phyloP scores from a whole-genome alignment of 202 grass and related monocot species.

The Miscanthus sacchariflorus region DNA sequence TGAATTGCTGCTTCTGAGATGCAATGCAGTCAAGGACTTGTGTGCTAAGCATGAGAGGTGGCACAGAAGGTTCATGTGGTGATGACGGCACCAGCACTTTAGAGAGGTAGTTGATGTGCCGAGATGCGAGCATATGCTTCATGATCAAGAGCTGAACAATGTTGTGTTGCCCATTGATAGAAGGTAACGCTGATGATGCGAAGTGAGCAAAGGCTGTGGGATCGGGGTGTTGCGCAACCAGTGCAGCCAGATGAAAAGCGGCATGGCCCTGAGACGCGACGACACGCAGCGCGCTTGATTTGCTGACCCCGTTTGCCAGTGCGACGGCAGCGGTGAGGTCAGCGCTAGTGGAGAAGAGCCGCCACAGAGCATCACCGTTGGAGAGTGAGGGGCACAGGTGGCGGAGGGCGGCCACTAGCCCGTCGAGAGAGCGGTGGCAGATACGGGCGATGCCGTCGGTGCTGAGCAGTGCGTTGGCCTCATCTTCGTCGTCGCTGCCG shows the following conservation, averaged over 20 bases:
- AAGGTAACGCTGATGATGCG: slow-evolving; percentile 4
- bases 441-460: slow-evolving; percentile 13
- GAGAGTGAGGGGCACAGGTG: background rate
- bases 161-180: background rate
- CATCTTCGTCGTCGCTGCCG: background rate
- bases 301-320: slow-evolving; percentile 1
- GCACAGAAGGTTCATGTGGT: background rate
- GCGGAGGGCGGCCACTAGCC: background rate
- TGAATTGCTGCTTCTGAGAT: background rate
- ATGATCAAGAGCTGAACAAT: background rate
- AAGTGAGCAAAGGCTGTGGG: slow-evolving; percentile 22
- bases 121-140: background rate
- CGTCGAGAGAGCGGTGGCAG: slow-evolving; percentile 32
- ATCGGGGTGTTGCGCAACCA: background rate
- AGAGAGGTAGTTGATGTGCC: too few relatives aligned
- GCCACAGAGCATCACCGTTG: slow-evolving; percentile 13
- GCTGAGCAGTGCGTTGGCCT: slow-evolving; percentile 1
- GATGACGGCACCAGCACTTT: background rate
- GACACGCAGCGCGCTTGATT: background rate
- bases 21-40: background rate
- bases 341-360: background rate
- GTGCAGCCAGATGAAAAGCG: background rate
- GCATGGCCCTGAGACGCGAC: background rate
- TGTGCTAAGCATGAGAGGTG: background rate
- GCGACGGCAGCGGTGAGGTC: background rate